These are phyloP conservation scores for Pseudisothecium myosuroides DNA, from an alignment of 225 moss, liverwort and hornwort species.

Conservation along the genomic window DNA sequence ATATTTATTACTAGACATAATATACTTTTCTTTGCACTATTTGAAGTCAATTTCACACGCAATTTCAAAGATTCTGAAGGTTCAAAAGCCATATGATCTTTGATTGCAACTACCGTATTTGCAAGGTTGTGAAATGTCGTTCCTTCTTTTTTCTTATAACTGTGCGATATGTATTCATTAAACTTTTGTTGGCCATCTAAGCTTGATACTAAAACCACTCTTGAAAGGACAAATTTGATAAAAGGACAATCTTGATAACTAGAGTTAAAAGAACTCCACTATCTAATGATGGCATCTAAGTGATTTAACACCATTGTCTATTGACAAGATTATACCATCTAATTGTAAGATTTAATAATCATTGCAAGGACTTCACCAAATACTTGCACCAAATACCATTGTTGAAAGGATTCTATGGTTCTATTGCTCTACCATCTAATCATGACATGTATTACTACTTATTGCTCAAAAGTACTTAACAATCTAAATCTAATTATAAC, in stretches of 20 bases:
- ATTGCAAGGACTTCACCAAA: not conserved
- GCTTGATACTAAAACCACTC: not conserved
- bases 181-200: not conserved
- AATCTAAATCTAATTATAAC: not conserved
- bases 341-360: not conserved
- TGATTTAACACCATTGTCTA: not conserved
- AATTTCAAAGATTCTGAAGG: not conserved
- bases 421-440: not conserved
- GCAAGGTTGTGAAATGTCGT: not conserved
- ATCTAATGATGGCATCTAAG: not conserved
- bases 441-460: not conserved
- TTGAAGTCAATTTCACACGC: not conserved
- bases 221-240: not conserved
- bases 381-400: not conserved
- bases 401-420: not conserved
- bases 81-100: not conserved
- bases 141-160: not conserved
- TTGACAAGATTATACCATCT: not conserved
- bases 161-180: not conserved
- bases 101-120: not conserved
- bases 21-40: not conserved
- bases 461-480: not conserved
- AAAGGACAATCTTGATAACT: too few species aligned
- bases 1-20: not conserved
- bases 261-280: too few species aligned